Base-by-base conservation (phyloP, 805 yeast genomes). In the Schizosaccharomyces osmophilus region DNA sequence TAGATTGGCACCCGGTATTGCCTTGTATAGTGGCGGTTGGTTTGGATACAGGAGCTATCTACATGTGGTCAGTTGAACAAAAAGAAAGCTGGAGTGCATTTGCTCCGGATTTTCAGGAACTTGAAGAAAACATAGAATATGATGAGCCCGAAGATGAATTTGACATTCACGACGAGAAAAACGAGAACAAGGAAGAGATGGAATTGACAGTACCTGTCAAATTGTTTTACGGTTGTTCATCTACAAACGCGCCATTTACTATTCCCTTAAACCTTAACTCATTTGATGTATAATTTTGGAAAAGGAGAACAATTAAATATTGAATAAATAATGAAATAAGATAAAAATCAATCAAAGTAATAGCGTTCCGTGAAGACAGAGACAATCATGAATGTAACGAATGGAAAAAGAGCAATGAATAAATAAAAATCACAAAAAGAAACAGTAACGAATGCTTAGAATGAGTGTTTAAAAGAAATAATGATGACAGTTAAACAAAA, bases 61-160 rank as follows among this genome's bases (percentile, higher is more conserved):
- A 85, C 68, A 69, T 85, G 51, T 90, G 97, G 96, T 79, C 84
- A 60, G 78, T 86, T 9, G 79, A 79, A 48, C 80, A 85, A 24
- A 94, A 95, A 0, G 96, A 88, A 67, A 85, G 86, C 72, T 89
- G 97, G 97, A 84, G 94, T 70, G 95, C 97, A 0, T 74, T 89
- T 66, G 97, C 97, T 0, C 97, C 97, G 0, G 97, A 90, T 70
- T 89, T 90, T 69, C 95, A 85, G 59, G 97, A 89, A 70, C 83
- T 89, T 55, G 96, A 89, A 68, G 95, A 88, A 67, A 90, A 88
- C 68, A 83, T 86, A 9, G 87, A 85, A 63, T 89, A 90, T 68
- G 81, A 82, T 65, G 97, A 89, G 68, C 77, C 78, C 63, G 97
- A 89, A 70, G 95, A 88, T 69, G 97, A 89, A 71, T 89, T 89